Evolutionary conservation across 1,284 basidiomycete species (phyloP).

Genomic region (Leccinum insolens): DNA sequence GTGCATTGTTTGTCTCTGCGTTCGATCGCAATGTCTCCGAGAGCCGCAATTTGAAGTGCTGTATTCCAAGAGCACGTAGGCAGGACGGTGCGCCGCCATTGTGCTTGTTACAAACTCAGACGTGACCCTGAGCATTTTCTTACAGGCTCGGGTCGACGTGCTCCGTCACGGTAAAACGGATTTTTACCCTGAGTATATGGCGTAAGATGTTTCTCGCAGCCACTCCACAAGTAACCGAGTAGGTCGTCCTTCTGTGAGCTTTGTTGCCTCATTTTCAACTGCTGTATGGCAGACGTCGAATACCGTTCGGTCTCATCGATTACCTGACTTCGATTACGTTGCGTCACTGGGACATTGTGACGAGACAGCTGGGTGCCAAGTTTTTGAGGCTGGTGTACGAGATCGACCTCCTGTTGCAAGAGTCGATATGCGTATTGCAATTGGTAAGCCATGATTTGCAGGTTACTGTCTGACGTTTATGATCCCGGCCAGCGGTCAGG

Average conservation of each 20-base stretch:
- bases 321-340: slow-evolving; percentile 79
- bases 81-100: slow-evolving; percentile 66
- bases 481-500: slow-evolving; percentile 41
- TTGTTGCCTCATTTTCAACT: slow-evolving; percentile 8
- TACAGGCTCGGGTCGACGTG: slow-evolving; percentile 75
- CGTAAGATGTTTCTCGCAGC: slow-evolving; percentile 84
- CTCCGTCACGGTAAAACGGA: slow-evolving; percentile 77
- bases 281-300: slow-evolving; percentile 50
- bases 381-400: slow-evolving; percentile 59
- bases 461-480: slow-evolving; percentile 9
- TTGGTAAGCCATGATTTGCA: slow-evolving; percentile 44
- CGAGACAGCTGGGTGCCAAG: too few species aligned
- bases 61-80: slow-evolving; percentile 98
- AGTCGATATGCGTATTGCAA: slow-evolving; percentile 50
- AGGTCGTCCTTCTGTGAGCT: slow-evolving; percentile 36
- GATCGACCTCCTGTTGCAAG: slow-evolving; percentile 58
- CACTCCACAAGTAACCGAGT: slow-evolving; percentile 86
- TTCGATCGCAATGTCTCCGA: slow-evolving; percentile 93
- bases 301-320: slow-evolving; percentile 75
- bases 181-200: slow-evolving; percentile 91
- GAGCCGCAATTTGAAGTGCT: slow-evolving; percentile 80
- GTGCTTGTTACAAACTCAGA: slow-evolving; percentile 8
- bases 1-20: slow-evolving; percentile 73
- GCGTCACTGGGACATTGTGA: slow-evolving; percentile 64
- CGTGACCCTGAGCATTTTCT: slow-evolving; percentile 16